Conservation (phyloP, 805 yeast species). For the Wickerhamiella hasegawae region DNA sequence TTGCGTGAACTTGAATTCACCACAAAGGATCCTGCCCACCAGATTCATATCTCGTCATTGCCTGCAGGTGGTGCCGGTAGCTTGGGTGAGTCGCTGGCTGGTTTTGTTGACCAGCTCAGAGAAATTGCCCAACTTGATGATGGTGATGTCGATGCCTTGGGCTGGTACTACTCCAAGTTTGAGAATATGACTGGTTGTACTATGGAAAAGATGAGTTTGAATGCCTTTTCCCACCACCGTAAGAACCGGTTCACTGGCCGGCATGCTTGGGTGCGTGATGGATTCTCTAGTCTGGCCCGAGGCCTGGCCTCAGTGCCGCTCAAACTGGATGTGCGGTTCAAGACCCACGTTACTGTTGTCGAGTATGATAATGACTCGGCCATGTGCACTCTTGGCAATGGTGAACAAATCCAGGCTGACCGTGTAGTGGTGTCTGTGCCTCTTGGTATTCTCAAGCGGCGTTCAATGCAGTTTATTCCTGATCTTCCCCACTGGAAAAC, state of each 20-base stretch:
- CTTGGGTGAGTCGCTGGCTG: slow-evolving; percentile 24
- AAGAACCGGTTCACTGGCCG: slow-evolving; percentile 26
- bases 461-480: slow-evolving; percentile 26
- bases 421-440: slow-evolving; percentile 26
- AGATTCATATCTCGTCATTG: slow-evolving; percentile 20
- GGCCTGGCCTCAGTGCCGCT: slow-evolving; percentile 25
- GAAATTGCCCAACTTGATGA: slow-evolving; percentile 21
- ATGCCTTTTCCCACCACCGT: slow-evolving; percentile 28
- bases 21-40: slow-evolving; percentile 3
- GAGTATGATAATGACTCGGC: slow-evolving; percentile 23
- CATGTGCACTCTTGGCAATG: slow-evolving; percentile 23
- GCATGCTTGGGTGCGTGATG: slow-evolving; percentile 25
- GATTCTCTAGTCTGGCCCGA: slow-evolving; percentile 22
- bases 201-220: slow-evolving; percentile 21
- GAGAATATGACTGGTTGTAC: slow-evolving; percentile 24
- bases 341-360: slow-evolving; percentile 23
- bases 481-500: slow-evolving; percentile 27
- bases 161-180: slow-evolving; percentile 27
- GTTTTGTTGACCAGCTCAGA: slow-evolving; percentile 19
- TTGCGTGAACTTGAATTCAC: slow-evolving; percentile 18
- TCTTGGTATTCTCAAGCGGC: slow-evolving; percentile 25
- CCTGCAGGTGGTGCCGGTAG: slow-evolving; percentile 23
- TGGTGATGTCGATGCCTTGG: slow-evolving; percentile 22
- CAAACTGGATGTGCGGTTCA: slow-evolving; percentile 26
- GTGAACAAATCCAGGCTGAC: slow-evolving; percentile 27